phyloP scores from a whole-genome alignment of 306 rosid species.

The Clitoria ternatea region DNA sequence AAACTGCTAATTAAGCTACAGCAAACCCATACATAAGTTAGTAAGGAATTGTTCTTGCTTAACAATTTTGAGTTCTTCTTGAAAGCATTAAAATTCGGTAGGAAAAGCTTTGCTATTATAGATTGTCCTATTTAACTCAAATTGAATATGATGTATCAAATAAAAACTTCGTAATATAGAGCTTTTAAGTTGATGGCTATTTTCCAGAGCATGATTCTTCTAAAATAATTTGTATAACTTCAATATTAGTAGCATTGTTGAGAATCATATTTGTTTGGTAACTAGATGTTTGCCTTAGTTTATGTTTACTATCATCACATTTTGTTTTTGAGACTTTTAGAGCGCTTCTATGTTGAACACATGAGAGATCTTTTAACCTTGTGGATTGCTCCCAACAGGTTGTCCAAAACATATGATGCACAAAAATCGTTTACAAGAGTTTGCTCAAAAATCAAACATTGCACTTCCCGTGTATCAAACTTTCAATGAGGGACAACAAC shows the following conservation, averaged over 20 bases:
- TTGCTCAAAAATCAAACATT: constrained; percentile 25
- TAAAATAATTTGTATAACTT: not conserved
- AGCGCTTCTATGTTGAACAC: not conserved
- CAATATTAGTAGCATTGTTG: not conserved
- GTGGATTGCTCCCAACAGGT: not conserved
- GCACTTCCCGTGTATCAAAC: constrained; percentile 38
- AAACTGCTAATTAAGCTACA: too few species aligned
- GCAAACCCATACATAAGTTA: too few species aligned
- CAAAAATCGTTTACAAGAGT: constrained; percentile 37
- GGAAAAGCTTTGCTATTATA: too few species aligned
- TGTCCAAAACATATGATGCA: constrained; percentile 18
- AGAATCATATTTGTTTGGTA: too few species aligned
- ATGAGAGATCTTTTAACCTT: not conserved
- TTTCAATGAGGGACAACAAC: constrained; percentile 28
- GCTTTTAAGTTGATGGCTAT: not conserved
- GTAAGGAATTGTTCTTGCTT: too few species aligned
- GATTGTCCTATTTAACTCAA: too few species aligned
- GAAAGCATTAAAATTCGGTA: too few species aligned
- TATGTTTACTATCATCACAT: not conserved
- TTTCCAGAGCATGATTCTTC: not conserved
- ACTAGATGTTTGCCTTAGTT: not conserved
- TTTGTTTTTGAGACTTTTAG: not conserved
- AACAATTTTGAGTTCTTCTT: too few species aligned
- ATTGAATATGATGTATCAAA: too few species aligned
- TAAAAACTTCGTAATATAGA: too few species aligned